Evolutionary conservation across 306 rosid genomes (phyloP), one percentile per base, ranked within the genome.

Genomic region (Cicer bijugum): DNA sequence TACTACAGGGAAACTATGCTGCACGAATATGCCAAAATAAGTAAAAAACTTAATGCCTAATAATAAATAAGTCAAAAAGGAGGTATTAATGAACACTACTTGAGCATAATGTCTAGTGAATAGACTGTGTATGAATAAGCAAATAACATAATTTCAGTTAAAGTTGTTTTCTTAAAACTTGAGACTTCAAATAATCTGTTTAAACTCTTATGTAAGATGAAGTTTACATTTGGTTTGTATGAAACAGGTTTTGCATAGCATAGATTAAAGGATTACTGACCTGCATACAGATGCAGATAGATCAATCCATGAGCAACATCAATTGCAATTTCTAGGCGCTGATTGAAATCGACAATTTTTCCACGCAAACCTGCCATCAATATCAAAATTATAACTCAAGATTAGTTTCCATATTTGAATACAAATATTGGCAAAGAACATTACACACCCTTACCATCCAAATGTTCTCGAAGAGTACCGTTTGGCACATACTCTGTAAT

Each of bases 261-360:
- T 11, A 79, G 77, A 66, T 63, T 35, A 28, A n/a, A 79, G 77
- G 67, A 45, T 62, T 51, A 65, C 81, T 83, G 77, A 91, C 99
- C 99, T 69, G 97, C 88, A 80, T 95, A 95, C 28, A 74, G 79
- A 83, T 95, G 99, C 75, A 95, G 88, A 84, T 91, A 95, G 79
- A 96, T 95, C 62, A 95, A 83, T 72, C 89, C 99, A 85, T 95
- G 99, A 81, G 99, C 97, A 85, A 95, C 88, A 82, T 95, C 99
- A 66, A 95, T 95, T 64, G 97, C 87, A 64, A 95, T 88, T 85
- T 87, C 99, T 57, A 95, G 96, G 63, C 99, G 93, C 82, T 95
- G 99, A 82, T 91, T 90, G 85, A 91, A 95, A 84, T 90, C 99
- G 58, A 95, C 89, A 55, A 88, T 79, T 73, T 78, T 91, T 61